phyloP scores from a whole-genome alignment of 2,329 filamentous ascomycete genomes.

The Pyricularia grisea region DNA sequence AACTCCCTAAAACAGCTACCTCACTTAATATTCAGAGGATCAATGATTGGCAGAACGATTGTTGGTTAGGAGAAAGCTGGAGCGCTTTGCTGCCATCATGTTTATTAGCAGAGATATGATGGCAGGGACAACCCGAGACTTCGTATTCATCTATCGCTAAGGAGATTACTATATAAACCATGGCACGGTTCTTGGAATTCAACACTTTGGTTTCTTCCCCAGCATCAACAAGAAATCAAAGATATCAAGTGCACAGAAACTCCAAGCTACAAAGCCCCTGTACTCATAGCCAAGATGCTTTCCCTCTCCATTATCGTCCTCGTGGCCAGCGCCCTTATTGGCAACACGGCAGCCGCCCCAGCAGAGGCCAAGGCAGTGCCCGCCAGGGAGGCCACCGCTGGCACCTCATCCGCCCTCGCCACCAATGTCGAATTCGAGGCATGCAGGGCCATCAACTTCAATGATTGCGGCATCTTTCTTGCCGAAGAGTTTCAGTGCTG shows the following conservation, averaged over 20 bases:
- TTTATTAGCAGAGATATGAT: not conserved
- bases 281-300: not conserved
- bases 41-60: not conserved
- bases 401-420: not conserved
- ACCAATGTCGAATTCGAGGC: not conserved
- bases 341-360: not conserved
- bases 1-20: not conserved
- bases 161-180: not conserved
- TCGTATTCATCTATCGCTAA: not conserved
- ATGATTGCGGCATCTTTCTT: not conserved
- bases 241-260: not conserved
- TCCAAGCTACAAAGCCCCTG: not conserved
- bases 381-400: not conserved
- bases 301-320: not conserved
- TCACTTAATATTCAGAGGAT: not conserved
- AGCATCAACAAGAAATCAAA: not conserved
- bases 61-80: not conserved
- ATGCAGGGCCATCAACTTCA: not conserved
- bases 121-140: too few species aligned
- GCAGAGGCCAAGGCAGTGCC: not conserved
- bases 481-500: not conserved
- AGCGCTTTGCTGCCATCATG: not conserved
- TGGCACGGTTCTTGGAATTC: not conserved
- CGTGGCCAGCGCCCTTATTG: not conserved
- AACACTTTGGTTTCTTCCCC: not conserved